phyloP scores from a whole-genome alignment of 1,139 yeast species.

The Debaryomyces singareniensis region DNA sequence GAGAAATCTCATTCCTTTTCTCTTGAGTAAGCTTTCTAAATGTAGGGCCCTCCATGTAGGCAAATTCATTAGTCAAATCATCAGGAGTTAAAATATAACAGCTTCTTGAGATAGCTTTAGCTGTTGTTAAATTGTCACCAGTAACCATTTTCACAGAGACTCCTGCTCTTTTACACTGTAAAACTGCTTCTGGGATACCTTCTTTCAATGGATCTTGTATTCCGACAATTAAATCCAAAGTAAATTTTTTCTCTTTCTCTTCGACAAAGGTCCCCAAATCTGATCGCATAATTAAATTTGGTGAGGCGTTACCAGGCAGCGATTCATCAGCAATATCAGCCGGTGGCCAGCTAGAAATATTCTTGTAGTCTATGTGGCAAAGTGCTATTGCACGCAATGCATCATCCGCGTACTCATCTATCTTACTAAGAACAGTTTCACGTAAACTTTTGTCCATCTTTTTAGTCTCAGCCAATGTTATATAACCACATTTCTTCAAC shows the following conservation, averaged over 20 bases:
- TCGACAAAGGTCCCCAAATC: slow-evolving; percentile 18
- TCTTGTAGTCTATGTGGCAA: slow-evolving; percentile 66
- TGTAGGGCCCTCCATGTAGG: slow-evolving; percentile 89
- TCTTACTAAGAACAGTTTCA: slow-evolving; percentile 35
- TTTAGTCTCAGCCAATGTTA: slow-evolving; percentile 12
- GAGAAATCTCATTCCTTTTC: slow-evolving; percentile 59
- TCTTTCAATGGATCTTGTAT: slow-evolving; percentile 90
- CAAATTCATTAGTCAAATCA: slow-evolving; percentile 43
- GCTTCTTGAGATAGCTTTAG: slow-evolving; percentile 79
- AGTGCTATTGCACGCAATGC: slow-evolving; percentile 84
- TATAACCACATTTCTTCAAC: slow-evolving; percentile 50
- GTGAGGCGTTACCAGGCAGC: slow-evolving; percentile 38
- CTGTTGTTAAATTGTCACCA: slow-evolving; percentile 89
- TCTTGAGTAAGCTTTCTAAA: slow-evolving; percentile 61
- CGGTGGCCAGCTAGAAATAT: slow-evolving; percentile 61
- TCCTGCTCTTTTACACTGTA: slow-evolving; percentile 82
- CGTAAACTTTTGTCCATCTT: slow-evolving; percentile 24
- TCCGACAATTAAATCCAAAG: slow-evolving; percentile 74
- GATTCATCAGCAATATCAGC: slow-evolving; percentile 23
- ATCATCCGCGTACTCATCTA: slow-evolving; percentile 60
- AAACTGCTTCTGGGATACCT: slow-evolving; percentile 87
- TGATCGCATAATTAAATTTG: slow-evolving; percentile 32
- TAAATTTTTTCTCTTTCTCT: slow-evolving; percentile 21
- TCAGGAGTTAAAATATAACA: slow-evolving; percentile 72
- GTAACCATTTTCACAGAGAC: slow-evolving; percentile 96